Evolutionary conservation across 2,329 filamentous ascomycete genomes (phyloP).

Genomic region (Penicillium vulpinum): DNA sequence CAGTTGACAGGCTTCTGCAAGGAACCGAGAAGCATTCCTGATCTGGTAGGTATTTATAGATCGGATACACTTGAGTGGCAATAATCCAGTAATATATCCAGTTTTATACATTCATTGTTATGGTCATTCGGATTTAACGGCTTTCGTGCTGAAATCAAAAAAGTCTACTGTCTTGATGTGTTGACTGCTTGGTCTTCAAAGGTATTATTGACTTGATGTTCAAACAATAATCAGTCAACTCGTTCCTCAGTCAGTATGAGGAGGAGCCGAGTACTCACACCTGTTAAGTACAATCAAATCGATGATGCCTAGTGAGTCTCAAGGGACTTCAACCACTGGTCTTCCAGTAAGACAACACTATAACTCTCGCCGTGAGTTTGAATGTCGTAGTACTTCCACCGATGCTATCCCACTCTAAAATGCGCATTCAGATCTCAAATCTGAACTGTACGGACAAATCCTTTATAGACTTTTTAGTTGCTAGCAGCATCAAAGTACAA

Average conservation of each 20-base stretch:
- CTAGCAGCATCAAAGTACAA: no score
- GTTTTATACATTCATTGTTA: not conserved
- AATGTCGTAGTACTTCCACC: not conserved
- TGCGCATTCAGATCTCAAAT: not conserved
- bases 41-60: not conserved
- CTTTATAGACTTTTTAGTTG: not conserved
- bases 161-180: not conserved
- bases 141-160: not conserved
- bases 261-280: no score
- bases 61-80: not conserved
- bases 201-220: not conserved
- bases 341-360: not conserved
- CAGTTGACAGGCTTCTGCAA: not conserved
- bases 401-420: not conserved
- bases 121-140: not conserved
- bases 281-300: no score
- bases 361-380: not conserved
- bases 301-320: not conserved
- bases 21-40: constrained; percentile 2
- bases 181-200: not conserved
- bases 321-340: not conserved
- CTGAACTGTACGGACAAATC: not conserved
- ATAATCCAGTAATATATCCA: not conserved
- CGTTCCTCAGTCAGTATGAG: not conserved
- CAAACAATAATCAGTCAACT: no score